These are phyloP conservation scores for Barnettozyma populi DNA, from an alignment of 805 yeast species.

Conservation along the genomic window DNA sequence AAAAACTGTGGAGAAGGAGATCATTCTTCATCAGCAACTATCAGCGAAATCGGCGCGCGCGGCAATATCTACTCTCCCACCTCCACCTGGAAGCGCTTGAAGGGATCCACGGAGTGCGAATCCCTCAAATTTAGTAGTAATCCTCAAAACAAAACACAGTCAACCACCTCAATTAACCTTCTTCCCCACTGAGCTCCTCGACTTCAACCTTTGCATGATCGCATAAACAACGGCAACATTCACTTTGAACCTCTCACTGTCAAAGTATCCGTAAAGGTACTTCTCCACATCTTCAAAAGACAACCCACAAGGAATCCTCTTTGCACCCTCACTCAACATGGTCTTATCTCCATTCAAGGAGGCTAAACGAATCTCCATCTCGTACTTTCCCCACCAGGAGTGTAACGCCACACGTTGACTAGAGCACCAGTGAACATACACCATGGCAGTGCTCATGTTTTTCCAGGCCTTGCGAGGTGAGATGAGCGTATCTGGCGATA, in stretches of 20 bases:
- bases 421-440: neutral
- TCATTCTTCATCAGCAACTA: neutral
- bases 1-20: neutral
- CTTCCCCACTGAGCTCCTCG: neutral
- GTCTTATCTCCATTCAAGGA: neutral
- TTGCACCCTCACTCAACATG: neutral
- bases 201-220: neutral
- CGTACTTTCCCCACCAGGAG: neutral
- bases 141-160: too few species aligned
- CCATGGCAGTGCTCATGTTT: neutral
- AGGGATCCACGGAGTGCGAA: too few species aligned
- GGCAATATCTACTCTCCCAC: too few species aligned
- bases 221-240: neutral
- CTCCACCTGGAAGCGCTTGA: too few species aligned
- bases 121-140: too few species aligned
- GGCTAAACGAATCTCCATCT: neutral
- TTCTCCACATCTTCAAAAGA: neutral
- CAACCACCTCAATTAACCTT: neutral
- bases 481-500: neutral
- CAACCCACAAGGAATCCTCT: slow-evolving; percentile 1
- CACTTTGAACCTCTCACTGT: slow-evolving; percentile 4
- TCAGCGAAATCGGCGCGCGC: neutral
- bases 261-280: neutral
- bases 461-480: slow-evolving; percentile 6
- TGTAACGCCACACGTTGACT: neutral